Evolutionary conservation across 495 filamentous ascomycete species (phyloP).

Genomic region (Cercophora sp.): DNA sequence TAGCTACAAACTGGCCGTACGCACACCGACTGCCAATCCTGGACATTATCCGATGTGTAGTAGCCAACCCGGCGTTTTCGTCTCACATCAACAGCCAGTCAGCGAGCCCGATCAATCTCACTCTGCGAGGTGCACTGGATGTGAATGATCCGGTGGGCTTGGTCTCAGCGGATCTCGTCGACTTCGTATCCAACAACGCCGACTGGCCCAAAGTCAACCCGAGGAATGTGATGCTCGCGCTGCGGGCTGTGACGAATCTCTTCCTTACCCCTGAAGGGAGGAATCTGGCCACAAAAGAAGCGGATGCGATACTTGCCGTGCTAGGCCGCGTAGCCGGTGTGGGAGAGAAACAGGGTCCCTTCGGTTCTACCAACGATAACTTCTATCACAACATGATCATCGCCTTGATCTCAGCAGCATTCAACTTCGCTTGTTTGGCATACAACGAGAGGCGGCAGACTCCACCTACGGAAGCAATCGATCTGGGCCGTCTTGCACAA

Average conservation of each 20-base stretch:
- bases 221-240: slow-evolving; percentile 83
- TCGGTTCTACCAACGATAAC: slow-evolving; percentile 65
- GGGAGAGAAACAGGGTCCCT: slow-evolving; percentile 43
- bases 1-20: slow-evolving; percentile 73
- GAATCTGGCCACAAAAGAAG: slow-evolving; percentile 52
- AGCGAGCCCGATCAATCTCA: slow-evolving; percentile 50
- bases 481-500: slow-evolving; percentile 11
- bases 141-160: slow-evolving; percentile 20
- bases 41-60: slow-evolving; percentile 78
- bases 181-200: slow-evolving; percentile 12
- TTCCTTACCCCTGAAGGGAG: slow-evolving; percentile 74
- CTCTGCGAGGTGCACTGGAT: slow-evolving; percentile 42
- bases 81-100: slow-evolving; percentile 39
- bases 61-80: slow-evolving; percentile 61
- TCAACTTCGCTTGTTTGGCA: slow-evolving; percentile 74
- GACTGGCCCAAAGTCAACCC: slow-evolving; percentile 28
- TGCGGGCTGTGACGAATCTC: slow-evolving; percentile 80
- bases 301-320: slow-evolving; percentile 49
- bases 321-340: slow-evolving; percentile 43
- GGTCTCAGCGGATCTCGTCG: slow-evolving; percentile 32
- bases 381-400: slow-evolving; percentile 82
- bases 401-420: slow-evolving; percentile 74
- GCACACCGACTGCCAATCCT: slow-evolving; percentile 74
- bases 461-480: slow-evolving; percentile 8
- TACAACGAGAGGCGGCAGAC: slow-evolving; percentile 25